phyloP scores from a whole-genome alignment of 2,329 filamentous ascomycete species.

The Arthrobotrys sinensis region DNA sequence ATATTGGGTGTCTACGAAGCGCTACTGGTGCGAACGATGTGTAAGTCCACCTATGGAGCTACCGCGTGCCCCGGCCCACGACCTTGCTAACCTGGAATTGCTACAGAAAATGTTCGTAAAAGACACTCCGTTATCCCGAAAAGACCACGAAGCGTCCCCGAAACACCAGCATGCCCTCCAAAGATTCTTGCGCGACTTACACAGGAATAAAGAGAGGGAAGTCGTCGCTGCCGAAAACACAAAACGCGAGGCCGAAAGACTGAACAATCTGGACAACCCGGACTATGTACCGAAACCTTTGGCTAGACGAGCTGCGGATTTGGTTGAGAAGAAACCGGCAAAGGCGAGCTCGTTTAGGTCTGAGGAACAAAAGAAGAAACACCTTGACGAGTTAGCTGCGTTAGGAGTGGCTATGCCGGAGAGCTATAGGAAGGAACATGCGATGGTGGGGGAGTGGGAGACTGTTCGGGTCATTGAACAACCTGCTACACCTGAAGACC shows the following conservation, averaged over 20 bases:
- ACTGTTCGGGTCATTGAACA: constrained; percentile 75
- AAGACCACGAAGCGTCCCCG: constrained; percentile 88
- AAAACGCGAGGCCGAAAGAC: constrained; percentile 84
- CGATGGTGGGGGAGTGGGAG: constrained; percentile 91
- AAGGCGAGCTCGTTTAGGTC: constrained; percentile 47
- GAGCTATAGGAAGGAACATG: constrained; percentile 83
- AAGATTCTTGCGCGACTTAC: constrained; percentile 88
- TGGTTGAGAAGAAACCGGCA: constrained; percentile 68
- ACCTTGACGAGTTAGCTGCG: constrained; percentile 87
- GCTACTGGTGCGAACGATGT: constrained; percentile 99
- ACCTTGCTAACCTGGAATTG: constrained; percentile 25
- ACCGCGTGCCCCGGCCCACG: not conserved
- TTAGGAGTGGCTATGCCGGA: constrained; percentile 89
- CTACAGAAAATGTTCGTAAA: constrained; percentile 79
- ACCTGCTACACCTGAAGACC: constrained; percentile 68
- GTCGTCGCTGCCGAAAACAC: constrained; percentile 86
- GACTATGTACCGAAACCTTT: constrained; percentile 65
- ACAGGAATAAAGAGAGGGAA: constrained; percentile 85
- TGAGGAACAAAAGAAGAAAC: constrained; percentile 78
- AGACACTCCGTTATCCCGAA: constrained; percentile 90
- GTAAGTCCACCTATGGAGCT: constrained; percentile 29
- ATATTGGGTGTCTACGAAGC: constrained; percentile 98
- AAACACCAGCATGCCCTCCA: constrained; percentile 90
- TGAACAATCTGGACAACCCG: constrained; percentile 75
- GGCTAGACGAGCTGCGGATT: constrained; percentile 70